phyloP scores from a whole-genome alignment of 1,284 basidiomycete genomes.

The Bondarzewia mesenterica region DNA sequence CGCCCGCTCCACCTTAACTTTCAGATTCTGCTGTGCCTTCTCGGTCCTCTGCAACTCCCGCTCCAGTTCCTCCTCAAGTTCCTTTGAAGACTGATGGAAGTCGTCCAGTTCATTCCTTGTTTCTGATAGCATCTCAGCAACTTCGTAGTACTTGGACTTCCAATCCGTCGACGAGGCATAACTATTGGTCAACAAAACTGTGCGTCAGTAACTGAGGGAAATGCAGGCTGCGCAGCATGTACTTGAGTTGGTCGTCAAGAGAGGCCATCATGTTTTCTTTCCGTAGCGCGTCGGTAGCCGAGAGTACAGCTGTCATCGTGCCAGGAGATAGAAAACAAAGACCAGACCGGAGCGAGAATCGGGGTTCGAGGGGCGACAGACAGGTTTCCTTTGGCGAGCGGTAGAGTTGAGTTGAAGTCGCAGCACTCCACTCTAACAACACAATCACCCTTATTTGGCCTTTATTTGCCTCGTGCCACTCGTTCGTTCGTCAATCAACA shows the following conservation, averaged over 20 bases:
- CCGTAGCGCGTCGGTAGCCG: slow-evolving; percentile 47
- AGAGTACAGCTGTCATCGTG: slow-evolving; percentile 59
- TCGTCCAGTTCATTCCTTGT: slow-evolving; percentile 85
- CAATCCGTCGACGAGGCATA: slow-evolving; percentile 52
- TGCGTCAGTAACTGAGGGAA: slow-evolving; percentile 5
- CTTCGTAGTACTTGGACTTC: slow-evolving; percentile 79
- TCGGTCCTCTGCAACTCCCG: slow-evolving; percentile 83
- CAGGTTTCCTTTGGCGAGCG: neutral
- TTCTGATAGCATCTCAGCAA: slow-evolving; percentile 78
- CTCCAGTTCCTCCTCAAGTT: slow-evolving; percentile 90
- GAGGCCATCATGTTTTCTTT: slow-evolving; percentile 51
- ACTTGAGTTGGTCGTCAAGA: slow-evolving; percentile 58
- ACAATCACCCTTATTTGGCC: neutral
- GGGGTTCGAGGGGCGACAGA: neutral
- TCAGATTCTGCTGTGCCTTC: slow-evolving; percentile 77
- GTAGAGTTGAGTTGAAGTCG: neutral
- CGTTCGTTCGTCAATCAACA: no score
- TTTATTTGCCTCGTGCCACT: neutral
- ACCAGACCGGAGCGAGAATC: slow-evolving; percentile 10
- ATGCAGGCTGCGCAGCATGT: slow-evolving; percentile 10
- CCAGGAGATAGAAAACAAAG: slow-evolving; percentile 12
- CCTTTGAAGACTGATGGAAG: slow-evolving; percentile 85
- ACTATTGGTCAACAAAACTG: slow-evolving; percentile 31
- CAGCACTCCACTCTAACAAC: neutral
- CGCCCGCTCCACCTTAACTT: slow-evolving; percentile 63